A percentile compares a stretch with the other conserved stretches of the same genome.
Evolutionary conservation across 2,329 filamentous ascomycete genomes (phyloP).

Genomic region (Alternaria solani): DNA sequence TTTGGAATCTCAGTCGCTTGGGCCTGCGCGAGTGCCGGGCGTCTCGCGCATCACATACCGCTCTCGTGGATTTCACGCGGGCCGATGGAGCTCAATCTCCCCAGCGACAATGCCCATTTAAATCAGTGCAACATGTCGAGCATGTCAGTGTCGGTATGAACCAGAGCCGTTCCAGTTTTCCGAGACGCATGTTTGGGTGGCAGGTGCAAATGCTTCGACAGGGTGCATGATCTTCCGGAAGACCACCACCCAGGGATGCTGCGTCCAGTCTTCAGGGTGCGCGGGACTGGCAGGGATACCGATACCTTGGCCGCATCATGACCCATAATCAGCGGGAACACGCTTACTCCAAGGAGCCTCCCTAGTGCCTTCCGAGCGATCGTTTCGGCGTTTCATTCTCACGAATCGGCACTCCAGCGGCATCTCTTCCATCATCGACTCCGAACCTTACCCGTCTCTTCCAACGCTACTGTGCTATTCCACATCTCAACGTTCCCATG

Average conservation of each 20-base stretch:
- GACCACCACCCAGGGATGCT: conserved; percentile 24
- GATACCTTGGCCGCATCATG: conserved; percentile 32
- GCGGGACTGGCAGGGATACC: conserved; percentile 40
- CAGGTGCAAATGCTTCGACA: conserved; percentile 25
- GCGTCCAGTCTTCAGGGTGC: conserved; percentile 38
- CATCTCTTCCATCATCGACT: conserved; percentile 27
- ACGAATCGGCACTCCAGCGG: conserved; percentile 35
- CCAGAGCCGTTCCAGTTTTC: neutral
- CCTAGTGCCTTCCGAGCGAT: conserved; percentile 39
- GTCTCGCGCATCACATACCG: conserved; percentile 38
- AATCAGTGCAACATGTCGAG: neutral
- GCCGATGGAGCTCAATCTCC: neutral
- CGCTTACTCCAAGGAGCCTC: conserved; percentile 32
- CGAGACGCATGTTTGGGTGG: neutral
- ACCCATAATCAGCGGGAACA: conserved; percentile 36
- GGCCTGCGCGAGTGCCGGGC: conserved; percentile 27
- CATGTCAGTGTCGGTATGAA: neutral
- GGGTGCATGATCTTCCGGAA: conserved; percentile 48
- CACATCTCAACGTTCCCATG: neutral
- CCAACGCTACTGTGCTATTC: neutral
- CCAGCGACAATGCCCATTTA: neutral
- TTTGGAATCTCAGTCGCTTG: conserved; percentile 31
- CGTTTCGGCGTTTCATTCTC: conserved; percentile 32
- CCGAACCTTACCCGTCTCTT: conserved; percentile 17
- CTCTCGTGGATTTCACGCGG: conserved; percentile 34